Conservation (phyloP, 2,329 filamentous ascomycete genomes). For the Monilinia vaccinii-corymbosi region DNA sequence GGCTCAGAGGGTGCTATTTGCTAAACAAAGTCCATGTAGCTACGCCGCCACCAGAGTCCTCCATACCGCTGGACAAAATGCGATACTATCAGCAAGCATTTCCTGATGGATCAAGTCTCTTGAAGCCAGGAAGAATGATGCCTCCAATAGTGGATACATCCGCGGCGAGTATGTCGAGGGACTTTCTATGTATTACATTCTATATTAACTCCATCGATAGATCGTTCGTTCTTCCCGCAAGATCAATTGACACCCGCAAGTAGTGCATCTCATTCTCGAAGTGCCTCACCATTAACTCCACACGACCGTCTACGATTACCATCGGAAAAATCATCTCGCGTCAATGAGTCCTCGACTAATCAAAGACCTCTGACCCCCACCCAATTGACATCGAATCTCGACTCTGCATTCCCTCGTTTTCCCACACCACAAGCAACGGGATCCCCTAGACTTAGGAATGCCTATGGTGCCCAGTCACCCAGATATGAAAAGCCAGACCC, state of each 20-base stretch:
- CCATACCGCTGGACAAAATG: constrained; percentile 19
- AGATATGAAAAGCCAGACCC: constrained; percentile 30
- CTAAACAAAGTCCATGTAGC: constrained; percentile 15
- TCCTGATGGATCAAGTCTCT: constrained; percentile 19
- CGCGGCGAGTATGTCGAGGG: constrained; percentile 40
- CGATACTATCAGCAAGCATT: constrained; percentile 18
- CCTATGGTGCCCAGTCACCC: constrained; percentile 13
- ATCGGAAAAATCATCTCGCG: constrained; percentile 29
- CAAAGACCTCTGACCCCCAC: constrained; percentile 37
- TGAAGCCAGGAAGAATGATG: constrained; percentile 33
- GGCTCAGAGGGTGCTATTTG: constrained; percentile 5
- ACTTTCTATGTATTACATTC: background rate
- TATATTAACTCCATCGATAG: constrained; percentile 30
- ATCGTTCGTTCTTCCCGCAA: constrained; percentile 44
- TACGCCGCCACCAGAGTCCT: constrained; percentile 26
- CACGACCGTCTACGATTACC: constrained; percentile 37
- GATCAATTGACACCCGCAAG: constrained; percentile 55
- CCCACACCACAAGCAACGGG: constrained; percentile 33
- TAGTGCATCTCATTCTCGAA: constrained; percentile 47
- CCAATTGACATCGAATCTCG: constrained; percentile 34
- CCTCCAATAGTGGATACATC: constrained; percentile 43
- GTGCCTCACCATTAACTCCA: constrained; percentile 54
- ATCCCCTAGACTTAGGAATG: constrained; percentile 8
- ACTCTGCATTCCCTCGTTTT: constrained; percentile 46
- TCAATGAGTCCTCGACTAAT: constrained; percentile 30